phyloP scores from a whole-genome alignment of 2,329 filamentous ascomycete species.

The Phoma sp. region DNA sequence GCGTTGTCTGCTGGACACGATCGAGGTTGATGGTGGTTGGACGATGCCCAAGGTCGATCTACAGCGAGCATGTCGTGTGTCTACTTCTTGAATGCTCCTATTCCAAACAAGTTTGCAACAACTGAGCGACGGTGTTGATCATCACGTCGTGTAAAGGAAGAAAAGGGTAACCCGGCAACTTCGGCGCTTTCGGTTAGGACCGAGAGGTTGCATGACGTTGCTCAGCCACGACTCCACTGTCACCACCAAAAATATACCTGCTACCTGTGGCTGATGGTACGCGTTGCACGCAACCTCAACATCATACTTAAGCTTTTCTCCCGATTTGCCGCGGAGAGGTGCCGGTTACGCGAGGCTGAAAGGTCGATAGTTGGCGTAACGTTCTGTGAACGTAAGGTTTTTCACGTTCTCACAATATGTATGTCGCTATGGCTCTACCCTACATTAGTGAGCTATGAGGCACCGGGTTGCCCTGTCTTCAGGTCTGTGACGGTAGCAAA shows the following conservation, averaged over 20 bases:
- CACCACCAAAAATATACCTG: slow-evolving; percentile 14
- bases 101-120: background rate
- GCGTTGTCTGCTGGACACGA: background rate
- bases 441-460: background rate
- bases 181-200: slow-evolving; percentile 8
- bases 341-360: background rate
- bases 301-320: background rate
- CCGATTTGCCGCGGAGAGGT: background rate
- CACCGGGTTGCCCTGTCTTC: slow-evolving; percentile 33
- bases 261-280: slow-evolving; percentile 13
- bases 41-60: background rate
- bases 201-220: slow-evolving; percentile 15
- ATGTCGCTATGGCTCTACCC: too few species aligned
- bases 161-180: slow-evolving; percentile 14
- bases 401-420: too few species aligned
- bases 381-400: too few species aligned
- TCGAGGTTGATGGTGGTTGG: background rate
- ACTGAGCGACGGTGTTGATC: background rate
- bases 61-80: background rate
- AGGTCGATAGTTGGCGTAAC: background rate
- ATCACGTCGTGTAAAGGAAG: slow-evolving; percentile 6
- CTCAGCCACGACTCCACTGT: slow-evolving; percentile 13
- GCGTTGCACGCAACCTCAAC: slow-evolving; percentile 2
- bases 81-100: background rate
- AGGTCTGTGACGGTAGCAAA: slow-evolving; percentile 82